Base-by-base conservation (phyloP, 2,329 filamentous ascomycete genomes). In the Hypocrella siamensis region DNA sequence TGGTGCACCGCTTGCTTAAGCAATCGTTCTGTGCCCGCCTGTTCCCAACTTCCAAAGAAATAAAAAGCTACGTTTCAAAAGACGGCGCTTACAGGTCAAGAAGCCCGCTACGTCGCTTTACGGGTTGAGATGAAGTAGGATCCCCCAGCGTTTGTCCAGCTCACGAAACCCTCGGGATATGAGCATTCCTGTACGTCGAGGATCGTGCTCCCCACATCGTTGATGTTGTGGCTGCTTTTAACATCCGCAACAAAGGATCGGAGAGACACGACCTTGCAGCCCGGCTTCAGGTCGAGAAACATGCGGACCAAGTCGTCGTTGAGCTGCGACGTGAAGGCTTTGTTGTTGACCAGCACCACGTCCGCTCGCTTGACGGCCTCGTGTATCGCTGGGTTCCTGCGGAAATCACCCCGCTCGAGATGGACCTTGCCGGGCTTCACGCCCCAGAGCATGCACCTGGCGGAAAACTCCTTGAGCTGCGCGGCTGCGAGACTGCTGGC, bases 261-360 rank as follows among this genome's bases (percentile, higher is more conserved):
- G 36, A 98, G 67, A 31, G 84, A 93, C 26, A 96, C 79, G 35
- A 98, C 80, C 53, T 80, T 79, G 54, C 81, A 86, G 3, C 88
- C 88, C 33, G 81, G 69, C 56, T 94, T 96, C 39, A 96, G 63
- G 47, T 98, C 90, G 37, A 98, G 61, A 47, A 98, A 96, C 61
- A 93, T 83, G 44, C 83, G 75, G 42, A 88, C 73, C 28, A 98
- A 64, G 38, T 75, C 72, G 47, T 83, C 79, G 56, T 96, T 98
- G 34, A 94, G 70, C 43, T 78, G 68, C 11, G 86, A 78, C 5
- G 79, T 86, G 56, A 98, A 98, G 3, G 85, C 90, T 56, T 96
- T 86, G 57, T 98, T 98, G 62, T 98, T 98, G 45, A 96, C 88
- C 17, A 98, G 69, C 14, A 98, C 73, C n/a, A 96, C 86, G 50